phyloP scores from a whole-genome alignment of 2,329 filamentous ascomycete species.

The Polychaeton citri region DNA sequence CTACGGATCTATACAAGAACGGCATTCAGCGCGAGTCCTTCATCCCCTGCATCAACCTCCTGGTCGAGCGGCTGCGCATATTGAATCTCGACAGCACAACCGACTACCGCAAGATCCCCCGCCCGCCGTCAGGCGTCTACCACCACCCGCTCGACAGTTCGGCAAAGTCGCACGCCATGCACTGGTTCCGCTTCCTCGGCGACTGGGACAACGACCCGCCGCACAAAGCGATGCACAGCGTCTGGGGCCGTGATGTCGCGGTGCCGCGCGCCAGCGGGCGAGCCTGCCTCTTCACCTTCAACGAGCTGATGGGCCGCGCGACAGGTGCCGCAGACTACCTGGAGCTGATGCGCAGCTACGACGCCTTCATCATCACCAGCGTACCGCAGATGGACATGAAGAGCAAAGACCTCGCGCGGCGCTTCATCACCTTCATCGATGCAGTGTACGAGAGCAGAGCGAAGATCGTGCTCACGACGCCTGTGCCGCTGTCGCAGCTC shows the following conservation, averaged over 20 bases:
- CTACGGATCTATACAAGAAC: constrained; percentile 93
- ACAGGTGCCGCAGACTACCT: constrained; percentile 92
- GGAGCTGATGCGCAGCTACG: constrained; percentile 78
- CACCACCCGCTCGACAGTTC: constrained; percentile 72
- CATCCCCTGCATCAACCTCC: constrained; percentile 83
- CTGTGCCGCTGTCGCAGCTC: constrained; percentile 69
- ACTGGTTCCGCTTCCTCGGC: constrained; percentile 92
- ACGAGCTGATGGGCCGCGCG: constrained; percentile 77
- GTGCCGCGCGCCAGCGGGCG: constrained; percentile 80
- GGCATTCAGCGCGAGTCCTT: constrained; percentile 94
- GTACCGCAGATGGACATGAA: constrained; percentile 83
- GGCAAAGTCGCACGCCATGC: constrained; percentile 69
- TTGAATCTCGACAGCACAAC: constrained; percentile 92
- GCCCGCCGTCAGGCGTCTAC: constrained; percentile 86
- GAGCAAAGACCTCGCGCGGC: constrained; percentile 72
- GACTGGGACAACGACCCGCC: constrained; percentile 65
- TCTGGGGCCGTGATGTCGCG: constrained; percentile 84
- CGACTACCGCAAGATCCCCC: constrained; percentile 93
- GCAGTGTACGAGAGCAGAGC: constrained; percentile 85
- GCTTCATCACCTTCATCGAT: constrained; percentile 97
- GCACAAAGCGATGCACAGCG: constrained; percentile 63
- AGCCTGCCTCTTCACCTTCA: constrained; percentile 82
- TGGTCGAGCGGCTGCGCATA: constrained; percentile 71
- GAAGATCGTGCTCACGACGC: constrained; percentile 89
- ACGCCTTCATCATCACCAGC: constrained; percentile 83